Percentiles rank a stretch among this genome's conserved stretches.
These are phyloP conservation scores for Aspergillus homomorphus DNA, from an alignment of 495 filamentous ascomycete species.

Conservation along the genomic window DNA sequence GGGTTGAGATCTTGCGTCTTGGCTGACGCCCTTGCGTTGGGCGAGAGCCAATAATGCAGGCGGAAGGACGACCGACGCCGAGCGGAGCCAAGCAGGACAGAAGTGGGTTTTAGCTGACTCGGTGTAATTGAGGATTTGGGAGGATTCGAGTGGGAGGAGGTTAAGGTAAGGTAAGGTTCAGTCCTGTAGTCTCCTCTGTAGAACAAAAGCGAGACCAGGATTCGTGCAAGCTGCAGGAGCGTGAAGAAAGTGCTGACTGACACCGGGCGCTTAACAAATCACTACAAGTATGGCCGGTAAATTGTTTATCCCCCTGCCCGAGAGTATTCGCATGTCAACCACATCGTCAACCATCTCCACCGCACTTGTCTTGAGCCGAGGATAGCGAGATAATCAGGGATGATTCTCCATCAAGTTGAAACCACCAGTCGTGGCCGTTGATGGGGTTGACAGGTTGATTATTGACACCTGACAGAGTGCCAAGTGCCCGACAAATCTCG, in stretches of 20 bases:
- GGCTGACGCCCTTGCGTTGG: conserved; percentile 6
- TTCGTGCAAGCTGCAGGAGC: too few relatives aligned
- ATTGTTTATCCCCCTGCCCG: too few relatives aligned
- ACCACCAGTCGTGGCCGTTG: neutral
- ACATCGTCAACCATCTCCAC: too few relatives aligned
- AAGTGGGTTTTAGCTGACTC: neutral
- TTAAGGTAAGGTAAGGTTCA: too few relatives aligned
- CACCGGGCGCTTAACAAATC: too few relatives aligned
- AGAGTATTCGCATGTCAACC: too few relatives aligned
- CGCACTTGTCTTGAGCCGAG: too few relatives aligned
- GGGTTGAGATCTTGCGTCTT: conserved; percentile 8
- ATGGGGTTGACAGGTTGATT: neutral
- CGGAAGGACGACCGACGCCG: neutral
- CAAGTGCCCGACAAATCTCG: neutral
- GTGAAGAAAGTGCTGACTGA: too few relatives aligned
- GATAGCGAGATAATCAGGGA: neutral
- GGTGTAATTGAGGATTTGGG: neutral
- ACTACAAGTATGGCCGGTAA: too few relatives aligned
- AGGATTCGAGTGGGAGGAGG: neutral
- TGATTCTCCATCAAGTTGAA: neutral
- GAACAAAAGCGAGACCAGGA: too few relatives aligned
- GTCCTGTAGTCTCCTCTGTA: too few relatives aligned
- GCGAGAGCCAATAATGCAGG: conserved; percentile 8
- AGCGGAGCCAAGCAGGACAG: neutral
- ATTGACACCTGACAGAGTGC: neutral